Evolutionary conservation across 306 rosid genomes (phyloP), one percentile per base, ranked within the genome.

Genomic region (Phaseolus lunatus): DNA sequence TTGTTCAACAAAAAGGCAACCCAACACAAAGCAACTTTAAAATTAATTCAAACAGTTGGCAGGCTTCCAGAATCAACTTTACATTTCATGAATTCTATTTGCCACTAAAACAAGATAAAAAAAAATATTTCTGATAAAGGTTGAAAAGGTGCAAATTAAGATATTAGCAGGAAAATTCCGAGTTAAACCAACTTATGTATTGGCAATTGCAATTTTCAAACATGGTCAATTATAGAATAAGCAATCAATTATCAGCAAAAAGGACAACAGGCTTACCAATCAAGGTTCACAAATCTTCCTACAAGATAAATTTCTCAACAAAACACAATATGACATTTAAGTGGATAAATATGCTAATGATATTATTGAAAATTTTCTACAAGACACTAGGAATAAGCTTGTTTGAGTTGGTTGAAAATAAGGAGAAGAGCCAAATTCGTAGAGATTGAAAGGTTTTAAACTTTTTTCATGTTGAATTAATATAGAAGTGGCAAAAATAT

Each of bases 231-330:
- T n/a, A 81, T 49, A 31, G 56, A 59, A 75, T 35, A 26, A 64
- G 59, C 61, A 62, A 70, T 54, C 72, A 75, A 80, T 53, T 75
- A 80, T 70, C 39, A 70, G 45, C 70, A 73, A 56, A 70, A 77
- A 39, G 33, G 76, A 58, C 39, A 67, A 7, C 44, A 39, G 18
- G 58, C 41, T 52, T 69, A 33, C 70, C 66, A 53, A 77, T 27
- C 68, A 44, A 52, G 79, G 31, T 33, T 62, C 56, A 49, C 26
- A 70, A 69, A 31, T 74, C 16, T 41, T 81, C 41, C 54, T 49
- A 12, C 19, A 19, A 61, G 79, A 39, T 43, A 33, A 64, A 41
- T 24, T 37, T 50, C 64, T 54, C 45, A 57, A 67, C 69, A 29
- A 47, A 22, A 67, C 56, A 68, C 23, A 63, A 81, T 24, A 79